A percentile compares a stretch with the other conserved stretches of the same genome.
Evolutionary conservation across 2,329 filamentous ascomycete genomes (phyloP).

Genomic region (Sporothrix curviconia): DNA sequence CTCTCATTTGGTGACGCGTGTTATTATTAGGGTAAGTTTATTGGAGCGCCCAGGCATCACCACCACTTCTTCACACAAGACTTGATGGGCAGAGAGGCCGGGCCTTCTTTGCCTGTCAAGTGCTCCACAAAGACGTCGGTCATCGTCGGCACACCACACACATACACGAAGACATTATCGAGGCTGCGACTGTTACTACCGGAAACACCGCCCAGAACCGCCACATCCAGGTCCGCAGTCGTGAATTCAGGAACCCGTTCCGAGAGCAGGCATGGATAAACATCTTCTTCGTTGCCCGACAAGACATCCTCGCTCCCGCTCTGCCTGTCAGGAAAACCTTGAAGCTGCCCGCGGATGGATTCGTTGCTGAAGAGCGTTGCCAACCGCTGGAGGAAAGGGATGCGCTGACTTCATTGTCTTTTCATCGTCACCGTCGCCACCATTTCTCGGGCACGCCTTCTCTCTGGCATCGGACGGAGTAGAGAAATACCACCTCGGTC

Average conservation of each 20-base stretch:
- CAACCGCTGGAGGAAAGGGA: conserved; percentile 49
- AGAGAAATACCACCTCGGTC: conserved; percentile 53
- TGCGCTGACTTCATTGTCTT: conserved; percentile 10
- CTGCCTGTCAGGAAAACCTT: conserved; percentile 39
- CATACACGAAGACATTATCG: conserved; percentile 41
- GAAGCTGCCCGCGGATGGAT: conserved; percentile 35
- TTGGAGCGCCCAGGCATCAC: conserved; percentile 19
- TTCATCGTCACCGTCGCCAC: neutral
- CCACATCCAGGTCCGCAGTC: conserved; percentile 35
- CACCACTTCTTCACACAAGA: conserved; percentile 36
- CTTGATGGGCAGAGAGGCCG: conserved; percentile 24
- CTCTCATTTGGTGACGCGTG: no score
- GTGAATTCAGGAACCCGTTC: conserved; percentile 44
- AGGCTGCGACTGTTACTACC: neutral
- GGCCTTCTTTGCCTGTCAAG: conserved; percentile 26
- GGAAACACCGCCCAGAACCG: conserved; percentile 26
- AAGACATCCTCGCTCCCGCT: conserved; percentile 6
- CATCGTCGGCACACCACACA: conserved; percentile 64
- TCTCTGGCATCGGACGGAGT: conserved; percentile 48
- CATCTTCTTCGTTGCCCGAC: conserved; percentile 18
- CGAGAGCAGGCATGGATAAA: conserved; percentile 28
- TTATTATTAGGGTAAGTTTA: neutral
- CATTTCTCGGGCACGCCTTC: conserved; percentile 22
- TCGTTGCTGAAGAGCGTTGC: conserved; percentile 33
- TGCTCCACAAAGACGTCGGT: conserved; percentile 57